phyloP scores from a whole-genome alignment of 2,329 filamentous ascomycete genomes.

The Alternaria tenuissima region DNA sequence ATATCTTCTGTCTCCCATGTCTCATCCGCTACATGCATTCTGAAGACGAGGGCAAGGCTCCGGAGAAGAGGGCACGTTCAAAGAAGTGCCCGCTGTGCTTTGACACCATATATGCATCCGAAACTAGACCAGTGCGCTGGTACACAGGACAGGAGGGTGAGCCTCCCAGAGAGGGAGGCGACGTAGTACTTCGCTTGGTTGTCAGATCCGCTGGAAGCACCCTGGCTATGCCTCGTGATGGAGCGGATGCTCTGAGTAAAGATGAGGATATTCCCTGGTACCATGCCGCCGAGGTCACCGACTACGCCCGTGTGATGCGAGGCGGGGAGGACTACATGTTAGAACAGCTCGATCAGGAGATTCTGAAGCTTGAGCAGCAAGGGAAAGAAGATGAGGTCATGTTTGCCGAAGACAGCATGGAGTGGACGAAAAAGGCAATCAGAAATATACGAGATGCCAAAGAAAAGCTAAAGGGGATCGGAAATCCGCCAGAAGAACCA shows the following conservation, averaged over 20 bases:
- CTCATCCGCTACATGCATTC: slow-evolving; percentile 96
- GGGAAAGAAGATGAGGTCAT: slow-evolving; percentile 89
- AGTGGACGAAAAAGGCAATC: slow-evolving; percentile 89
- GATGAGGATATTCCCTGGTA: slow-evolving; percentile 91
- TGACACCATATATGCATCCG: slow-evolving; percentile 90
- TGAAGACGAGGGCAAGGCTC: slow-evolving; percentile 67
- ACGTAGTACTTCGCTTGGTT: slow-evolving; percentile 88
- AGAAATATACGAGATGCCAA: slow-evolving; percentile 76
- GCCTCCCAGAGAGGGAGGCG: slow-evolving; percentile 81
- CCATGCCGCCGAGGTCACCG: slow-evolving; percentile 89
- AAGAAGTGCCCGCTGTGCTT: slow-evolving; percentile 98
- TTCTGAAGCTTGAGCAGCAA: slow-evolving; percentile 75
- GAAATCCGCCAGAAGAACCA: slow-evolving; percentile 66
- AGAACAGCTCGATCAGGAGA: slow-evolving; percentile 80
- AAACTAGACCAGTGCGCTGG: slow-evolving; percentile 88
- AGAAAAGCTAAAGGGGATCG: slow-evolving; percentile 74
- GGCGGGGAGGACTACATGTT: slow-evolving; percentile 89
- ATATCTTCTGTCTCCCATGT: slow-evolving; percentile 95
- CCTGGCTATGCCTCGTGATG: slow-evolving; percentile 85
- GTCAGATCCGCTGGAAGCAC: slow-evolving; percentile 82
- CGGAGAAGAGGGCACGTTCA: slow-evolving; percentile 77
- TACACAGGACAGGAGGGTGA: slow-evolving; percentile 88
- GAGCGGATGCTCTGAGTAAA: slow-evolving; percentile 72
- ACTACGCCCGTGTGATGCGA: slow-evolving; percentile 96
- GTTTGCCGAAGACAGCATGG: slow-evolving; percentile 85